Evolutionary conservation across 176 grass and related monocot species (phyloP), one percentile per base, ranked within the genome.

Genomic region (Typha latifolia): DNA sequence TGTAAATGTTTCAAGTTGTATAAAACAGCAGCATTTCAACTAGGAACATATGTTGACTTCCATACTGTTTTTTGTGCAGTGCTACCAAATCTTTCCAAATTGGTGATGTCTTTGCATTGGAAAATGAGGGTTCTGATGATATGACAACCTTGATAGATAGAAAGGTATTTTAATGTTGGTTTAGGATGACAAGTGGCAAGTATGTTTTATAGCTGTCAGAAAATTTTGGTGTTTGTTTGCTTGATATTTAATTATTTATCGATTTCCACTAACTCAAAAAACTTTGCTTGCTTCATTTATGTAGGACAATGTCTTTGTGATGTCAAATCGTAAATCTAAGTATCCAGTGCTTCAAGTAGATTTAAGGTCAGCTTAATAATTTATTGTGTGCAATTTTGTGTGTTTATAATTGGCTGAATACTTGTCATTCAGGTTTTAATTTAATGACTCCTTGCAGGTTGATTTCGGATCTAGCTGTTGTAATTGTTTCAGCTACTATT

Each of bases 241-340:
- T 21, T 59, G n/a, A 22, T 59, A 22, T 19, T 22, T 57, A 20
- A 19, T 57, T 6, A 21, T 59, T 21, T 16, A 19, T 21, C 11
- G 8, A 19, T 59, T 21, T 59, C 16, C 16, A 22, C 13, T 62
- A 50, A 79, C 66, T 66, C 0, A 63, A 29, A 4, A 21, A 20
- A 16, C 55, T 26, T 10, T 18, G 10, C 51, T n/a, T 75, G 37
- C 37, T 69, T 51, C 53, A 51, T 76, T 76, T 61, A n/a, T 77
- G 14, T 67, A 99, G 94, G 86, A 99, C 70, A 99, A 99, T 93
- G 89, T 90, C 37, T 99, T 90, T 90, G 94, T 99, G 78, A 99
- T 99, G 94, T 99, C 94, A 14, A 99, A 99, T 69, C 94, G 86
- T 69, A 99, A 99, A 90, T 76, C 86, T 80, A 99, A 99, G 76